A percentile compares a stretch with the other conserved stretches of the same genome.
These are phyloP conservation scores for Raddia guianensis DNA, from an alignment of 176 grass and related monocot species.

Conservation along the genomic window DNA sequence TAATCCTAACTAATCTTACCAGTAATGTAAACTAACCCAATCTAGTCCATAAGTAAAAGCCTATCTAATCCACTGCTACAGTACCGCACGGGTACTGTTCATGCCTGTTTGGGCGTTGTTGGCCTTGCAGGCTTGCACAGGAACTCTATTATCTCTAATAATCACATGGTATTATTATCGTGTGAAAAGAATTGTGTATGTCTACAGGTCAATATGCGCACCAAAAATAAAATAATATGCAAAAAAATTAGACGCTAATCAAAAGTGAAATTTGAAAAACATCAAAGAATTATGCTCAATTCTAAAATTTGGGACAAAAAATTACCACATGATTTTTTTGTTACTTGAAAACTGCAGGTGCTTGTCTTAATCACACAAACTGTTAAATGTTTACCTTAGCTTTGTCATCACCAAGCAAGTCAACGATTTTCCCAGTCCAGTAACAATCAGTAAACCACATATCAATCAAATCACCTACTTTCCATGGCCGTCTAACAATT, in stretches of 20 bases:
- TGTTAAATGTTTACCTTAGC: constrained; percentile 42
- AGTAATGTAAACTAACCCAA: too few species aligned
- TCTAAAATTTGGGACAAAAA: constrained; percentile 1
- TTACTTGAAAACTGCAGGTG: neutral
- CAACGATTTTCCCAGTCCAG: constrained; percentile 56
- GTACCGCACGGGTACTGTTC: too few species aligned
- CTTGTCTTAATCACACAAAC: constrained; percentile 1
- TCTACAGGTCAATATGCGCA: neutral
- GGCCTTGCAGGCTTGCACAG: too few species aligned
- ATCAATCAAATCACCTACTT: constrained; percentile 68
- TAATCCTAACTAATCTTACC: too few species aligned
- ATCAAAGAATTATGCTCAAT: neutral
- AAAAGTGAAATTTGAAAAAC: constrained; percentile 7
- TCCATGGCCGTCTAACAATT: constrained; percentile 53
- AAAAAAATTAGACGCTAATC: constrained; percentile 11
- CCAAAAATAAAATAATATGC: constrained; percentile 10
- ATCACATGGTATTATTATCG: neutral
- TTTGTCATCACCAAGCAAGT: constrained; percentile 45
- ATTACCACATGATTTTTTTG: neutral
- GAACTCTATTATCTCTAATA: too few species aligned
- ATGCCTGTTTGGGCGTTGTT: too few species aligned
- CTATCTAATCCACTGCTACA: too few species aligned
- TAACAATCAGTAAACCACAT: constrained; percentile 54
- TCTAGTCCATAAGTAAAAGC: too few species aligned
- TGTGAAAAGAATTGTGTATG: neutral